Conservation (phyloP, 768 basidiomycete species). For the Amylocystis lapponica region DNA sequence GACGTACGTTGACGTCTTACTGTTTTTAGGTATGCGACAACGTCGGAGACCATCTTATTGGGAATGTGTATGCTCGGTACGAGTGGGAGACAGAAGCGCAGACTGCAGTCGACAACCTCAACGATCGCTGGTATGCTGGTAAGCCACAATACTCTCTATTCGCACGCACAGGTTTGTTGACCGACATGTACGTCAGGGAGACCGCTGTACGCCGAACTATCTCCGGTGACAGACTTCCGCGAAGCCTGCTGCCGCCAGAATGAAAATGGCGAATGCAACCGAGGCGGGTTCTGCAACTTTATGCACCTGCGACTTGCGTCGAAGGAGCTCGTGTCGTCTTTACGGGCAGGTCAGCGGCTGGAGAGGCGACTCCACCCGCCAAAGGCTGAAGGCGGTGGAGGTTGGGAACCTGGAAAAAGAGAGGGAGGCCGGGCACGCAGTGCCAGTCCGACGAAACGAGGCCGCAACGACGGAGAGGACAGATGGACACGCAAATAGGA, state of each 20-base stretch:
- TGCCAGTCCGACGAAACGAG: conserved; percentile 63
- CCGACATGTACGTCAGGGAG: conserved; percentile 49
- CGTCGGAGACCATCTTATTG: conserved; percentile 97
- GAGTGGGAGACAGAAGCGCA: conserved; percentile 99
- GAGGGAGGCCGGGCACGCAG: conserved; percentile 64
- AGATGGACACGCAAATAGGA: conserved; percentile 38
- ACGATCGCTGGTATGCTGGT: conserved; percentile 98
- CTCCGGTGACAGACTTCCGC: conserved; percentile 97
- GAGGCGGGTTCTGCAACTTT: conserved; percentile 98
- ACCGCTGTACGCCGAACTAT: conserved; percentile 94
- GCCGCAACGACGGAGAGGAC: conserved; percentile 62
- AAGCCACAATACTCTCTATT: conserved; percentile 23
- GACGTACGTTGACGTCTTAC: neutral
- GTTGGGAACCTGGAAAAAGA: conserved; percentile 78
- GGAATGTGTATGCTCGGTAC: conserved; percentile 96
- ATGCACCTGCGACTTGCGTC: conserved; percentile 93
- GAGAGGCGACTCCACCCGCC: conserved; percentile 72
- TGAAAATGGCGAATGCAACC: conserved; percentile 96
- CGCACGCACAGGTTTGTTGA: neutral
- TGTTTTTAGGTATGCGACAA: conserved; percentile 87
- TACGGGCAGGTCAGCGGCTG: conserved; percentile 78
- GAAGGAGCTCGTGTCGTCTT: conserved; percentile 70
- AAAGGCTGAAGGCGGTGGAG: conserved; percentile 58
- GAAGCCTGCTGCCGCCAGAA: conserved; percentile 99
- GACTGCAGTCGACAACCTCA: conserved; percentile 85